Base-by-base conservation (phyloP, 345 rosid species). In the Melaleuca alternifolia region DNA sequence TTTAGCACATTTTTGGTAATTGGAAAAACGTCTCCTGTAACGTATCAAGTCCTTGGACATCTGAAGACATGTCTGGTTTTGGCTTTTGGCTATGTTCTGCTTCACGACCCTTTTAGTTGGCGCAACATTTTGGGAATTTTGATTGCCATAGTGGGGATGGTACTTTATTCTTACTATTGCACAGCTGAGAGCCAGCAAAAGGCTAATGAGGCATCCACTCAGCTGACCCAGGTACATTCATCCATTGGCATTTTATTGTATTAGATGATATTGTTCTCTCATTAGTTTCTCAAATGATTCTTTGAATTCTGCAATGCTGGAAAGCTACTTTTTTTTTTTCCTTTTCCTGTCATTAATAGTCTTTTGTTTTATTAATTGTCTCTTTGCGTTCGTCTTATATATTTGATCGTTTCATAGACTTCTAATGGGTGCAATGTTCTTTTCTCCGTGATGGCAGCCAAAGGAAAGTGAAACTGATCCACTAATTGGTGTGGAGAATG, bases 41-140 rank as follows among this genome's bases (percentile, higher is more conserved):
- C 99, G 54, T 98, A 98, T 92, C 99, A 98, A 90, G 99, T 98
- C 83, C 94, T 98, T n/a, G 99, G 99, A 79, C 99, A 98, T 92
- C 92, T 98, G 65, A 98, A 98, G 92, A 98, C 99, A 83, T 98
- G 99, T 92, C 91, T 98, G 71, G 99, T 98, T 88, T 93, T 98
- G 94, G 98, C 98, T 48, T 98, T 98, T 82, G 99, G 99, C 56
- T 98, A 98, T 81, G 95, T 95, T 87, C 93, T 98, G 83, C 94
- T 98, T 82, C 94, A 82, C 37, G 99, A 98, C 87, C 99, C 99
- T 62, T 98, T 98, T 85, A 94, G 95, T 91, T 95, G 99, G 99
- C 95, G 97, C 85, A 98, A 98, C 91, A 94, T 98, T 89, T 90
- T 98, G 56, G 99, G 99, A 50, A 98, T 98, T 87, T 89, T 95